These are phyloP conservation scores for Xylaria sp. DNA, from an alignment of 2,329 filamentous ascomycete species.

Conservation along the genomic window DNA sequence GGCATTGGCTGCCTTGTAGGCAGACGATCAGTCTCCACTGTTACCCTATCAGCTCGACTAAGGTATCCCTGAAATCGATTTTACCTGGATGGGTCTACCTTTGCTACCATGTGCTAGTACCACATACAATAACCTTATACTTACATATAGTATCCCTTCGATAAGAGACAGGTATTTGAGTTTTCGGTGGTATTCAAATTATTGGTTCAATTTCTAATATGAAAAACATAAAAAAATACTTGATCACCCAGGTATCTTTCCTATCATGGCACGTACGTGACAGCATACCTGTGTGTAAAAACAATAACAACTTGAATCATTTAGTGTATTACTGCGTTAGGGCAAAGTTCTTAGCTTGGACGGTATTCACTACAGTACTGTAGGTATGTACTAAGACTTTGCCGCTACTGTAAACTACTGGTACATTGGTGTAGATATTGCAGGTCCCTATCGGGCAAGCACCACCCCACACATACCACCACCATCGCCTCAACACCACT, in stretches of 20 bases:
- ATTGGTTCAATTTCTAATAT: no score
- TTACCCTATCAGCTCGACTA: constrained; percentile 17
- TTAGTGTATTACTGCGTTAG: no score
- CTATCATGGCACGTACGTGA: no score
- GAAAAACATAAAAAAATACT: no score
- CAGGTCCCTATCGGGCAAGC: constrained; percentile 7
- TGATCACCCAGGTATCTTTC: no score
- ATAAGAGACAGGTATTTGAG: neutral
- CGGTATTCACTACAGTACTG: neutral
- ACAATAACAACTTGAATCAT: no score
- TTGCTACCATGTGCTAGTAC: neutral
- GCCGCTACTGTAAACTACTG: neutral
- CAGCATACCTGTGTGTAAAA: no score
- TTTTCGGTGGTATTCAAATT: no score
- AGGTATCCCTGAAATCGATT: neutral
- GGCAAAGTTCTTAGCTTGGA: no score
- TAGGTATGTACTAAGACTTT: neutral
- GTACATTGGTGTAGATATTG: constrained; percentile 1
- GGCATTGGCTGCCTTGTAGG: neutral
- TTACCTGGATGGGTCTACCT: neutral
- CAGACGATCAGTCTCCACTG: constrained; percentile 5
- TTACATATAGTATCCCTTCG: neutral
- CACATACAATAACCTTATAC: neutral
- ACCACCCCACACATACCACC: neutral
- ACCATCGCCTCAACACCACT: neutral